These are phyloP conservation scores for Nymphaea thermarum DNA, from an alignment of 164 flowering plant species.

Conservation along the genomic window DNA sequence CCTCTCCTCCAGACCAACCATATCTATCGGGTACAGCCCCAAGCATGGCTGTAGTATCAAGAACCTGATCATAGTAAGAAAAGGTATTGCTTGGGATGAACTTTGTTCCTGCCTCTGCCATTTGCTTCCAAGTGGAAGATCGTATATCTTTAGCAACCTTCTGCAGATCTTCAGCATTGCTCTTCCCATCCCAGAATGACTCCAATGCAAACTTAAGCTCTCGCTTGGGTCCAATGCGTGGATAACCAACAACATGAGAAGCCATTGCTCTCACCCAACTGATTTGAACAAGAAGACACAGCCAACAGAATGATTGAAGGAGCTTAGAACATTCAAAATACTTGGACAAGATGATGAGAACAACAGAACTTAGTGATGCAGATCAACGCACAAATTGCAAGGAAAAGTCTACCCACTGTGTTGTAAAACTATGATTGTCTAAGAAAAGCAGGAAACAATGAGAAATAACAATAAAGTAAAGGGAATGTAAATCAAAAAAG, in stretches of 20 bases:
- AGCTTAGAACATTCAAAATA: no score
- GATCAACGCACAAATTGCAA: no score
- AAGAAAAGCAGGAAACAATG: no score
- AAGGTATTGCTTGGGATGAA: slow-evolving; percentile 82
- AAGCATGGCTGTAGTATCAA: slow-evolving; percentile 61
- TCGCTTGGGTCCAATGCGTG: slow-evolving; percentile 89
- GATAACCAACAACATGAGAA: slow-evolving; percentile 80
- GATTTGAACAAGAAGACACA: no score
- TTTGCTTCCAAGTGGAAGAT: slow-evolving; percentile 72
- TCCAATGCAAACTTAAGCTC: slow-evolving; percentile 87
- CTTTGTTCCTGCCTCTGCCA: slow-evolving; percentile 68
- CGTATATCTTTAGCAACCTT: slow-evolving; percentile 67
- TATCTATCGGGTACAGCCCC: slow-evolving; percentile 46
- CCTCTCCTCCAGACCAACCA: slow-evolving; percentile 65
- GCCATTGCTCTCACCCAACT: slow-evolving; percentile 41
- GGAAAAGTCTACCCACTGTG: no score
- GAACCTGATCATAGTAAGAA: slow-evolving; percentile 70
- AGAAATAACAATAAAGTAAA: no score
- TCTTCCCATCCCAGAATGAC: slow-evolving; percentile 87
- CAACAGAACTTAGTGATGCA: no score
- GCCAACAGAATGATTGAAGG: slow-evolving; percentile 8
- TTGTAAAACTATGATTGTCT: no score
- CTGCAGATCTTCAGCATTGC: slow-evolving; percentile 54
- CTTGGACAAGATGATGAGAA: no score
- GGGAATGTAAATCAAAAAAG: no score